These are phyloP conservation scores for Ophiosphaerella herpotricha DNA, from an alignment of 2,329 filamentous ascomycete genomes.

Conservation along the genomic window DNA sequence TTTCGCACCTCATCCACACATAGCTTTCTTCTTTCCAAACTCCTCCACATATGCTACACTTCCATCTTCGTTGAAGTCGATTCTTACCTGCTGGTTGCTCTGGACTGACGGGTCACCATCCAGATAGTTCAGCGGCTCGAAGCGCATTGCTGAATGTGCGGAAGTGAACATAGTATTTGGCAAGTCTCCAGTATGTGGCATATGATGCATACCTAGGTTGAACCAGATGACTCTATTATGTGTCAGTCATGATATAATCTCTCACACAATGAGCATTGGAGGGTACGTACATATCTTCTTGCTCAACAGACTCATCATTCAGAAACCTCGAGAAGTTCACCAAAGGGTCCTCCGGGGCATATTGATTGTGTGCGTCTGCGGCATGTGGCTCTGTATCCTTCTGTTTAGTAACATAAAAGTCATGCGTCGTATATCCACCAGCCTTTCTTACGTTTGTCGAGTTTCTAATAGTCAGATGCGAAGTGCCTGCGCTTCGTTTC, in stretches of 20 bases:
- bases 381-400: constrained; percentile 59
- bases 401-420: constrained; percentile 57
- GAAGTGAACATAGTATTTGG: constrained; percentile 60
- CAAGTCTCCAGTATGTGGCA: constrained; percentile 49
- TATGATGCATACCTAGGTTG: constrained; percentile 59
- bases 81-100: constrained; percentile 49
- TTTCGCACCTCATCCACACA: background rate
- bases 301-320: constrained; percentile 50
- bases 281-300: constrained; percentile 41
- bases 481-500: constrained; percentile 44
- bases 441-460: constrained; percentile 54
- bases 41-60: constrained; percentile 11
- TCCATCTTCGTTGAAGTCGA: constrained; percentile 38
- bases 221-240: constrained; percentile 53
- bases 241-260: background rate
- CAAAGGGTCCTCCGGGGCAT: constrained; percentile 53
- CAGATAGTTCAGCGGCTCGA: constrained; percentile 55
- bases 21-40: constrained; percentile 11
- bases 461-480: constrained; percentile 53
- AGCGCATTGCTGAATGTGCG: constrained; percentile 51
- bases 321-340: constrained; percentile 59
- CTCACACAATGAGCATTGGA: background rate
- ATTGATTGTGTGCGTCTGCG: constrained; percentile 54
- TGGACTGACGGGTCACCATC: constrained; percentile 46
- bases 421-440: constrained; percentile 56